Conservation (phyloP, 345 rosid species). For the Laguncularia racemosa region DNA sequence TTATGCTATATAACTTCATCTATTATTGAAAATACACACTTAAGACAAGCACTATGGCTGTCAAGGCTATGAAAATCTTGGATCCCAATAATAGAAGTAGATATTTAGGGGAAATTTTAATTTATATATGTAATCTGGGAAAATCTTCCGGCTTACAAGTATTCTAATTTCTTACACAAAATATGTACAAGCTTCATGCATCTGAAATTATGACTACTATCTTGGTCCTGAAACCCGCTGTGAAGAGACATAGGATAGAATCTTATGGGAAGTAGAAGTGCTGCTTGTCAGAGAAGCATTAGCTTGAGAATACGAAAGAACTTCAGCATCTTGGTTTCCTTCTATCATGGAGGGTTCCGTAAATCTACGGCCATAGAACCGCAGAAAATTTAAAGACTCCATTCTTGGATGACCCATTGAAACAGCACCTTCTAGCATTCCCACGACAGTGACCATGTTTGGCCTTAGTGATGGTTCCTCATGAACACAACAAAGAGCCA, state of each 20-base stretch:
- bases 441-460: conserved; percentile 51
- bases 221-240: conserved; percentile 90
- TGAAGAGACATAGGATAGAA: conserved; percentile 58
- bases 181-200: not conserved
- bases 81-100: too few relatives aligned
- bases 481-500: conserved; percentile 72
- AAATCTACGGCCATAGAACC: conserved; percentile 72
- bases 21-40: too few relatives aligned
- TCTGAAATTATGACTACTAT: conserved; percentile 14
- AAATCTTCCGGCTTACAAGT: not conserved
- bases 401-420: conserved; percentile 54
- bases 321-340: conserved; percentile 26
- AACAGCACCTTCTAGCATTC: conserved; percentile 66
- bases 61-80: too few relatives aligned
- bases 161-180: conserved; percentile 5
- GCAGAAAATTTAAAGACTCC: conserved; percentile 75
- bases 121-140: not conserved
- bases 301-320: conserved; percentile 21
- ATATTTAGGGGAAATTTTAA: too few relatives aligned
- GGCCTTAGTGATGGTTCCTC: conserved; percentile 61
- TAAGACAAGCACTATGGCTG: too few relatives aligned
- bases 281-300: conserved; percentile 28
- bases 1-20: too few relatives aligned
- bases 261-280: conserved; percentile 22
- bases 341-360: conserved; percentile 62